Conservation (phyloP, 805 yeast genomes). For the Yarrowia keelungensis region DNA sequence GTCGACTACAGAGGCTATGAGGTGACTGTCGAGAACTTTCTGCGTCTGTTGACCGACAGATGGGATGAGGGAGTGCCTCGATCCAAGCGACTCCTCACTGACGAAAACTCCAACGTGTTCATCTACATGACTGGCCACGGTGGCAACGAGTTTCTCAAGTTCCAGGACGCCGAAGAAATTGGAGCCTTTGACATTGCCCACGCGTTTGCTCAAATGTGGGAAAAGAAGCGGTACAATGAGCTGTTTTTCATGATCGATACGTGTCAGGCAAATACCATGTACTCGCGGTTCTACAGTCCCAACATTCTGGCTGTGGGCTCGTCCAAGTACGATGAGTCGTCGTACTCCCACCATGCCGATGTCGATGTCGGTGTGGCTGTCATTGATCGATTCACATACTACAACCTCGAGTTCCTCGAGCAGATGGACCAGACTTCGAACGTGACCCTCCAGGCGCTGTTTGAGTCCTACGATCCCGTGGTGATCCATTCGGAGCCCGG, state of each 20-base stretch:
- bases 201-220: conserved; percentile 96
- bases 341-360: conserved; percentile 96
- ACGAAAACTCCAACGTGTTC: conserved; percentile 91
- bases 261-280: conserved; percentile 99
- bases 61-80: conserved; percentile 96
- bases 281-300: conserved; percentile 88
- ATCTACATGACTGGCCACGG: conserved; percentile 98
- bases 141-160: conserved; percentile 94
- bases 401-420: conserved; percentile 87
- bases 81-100: conserved; percentile 87
- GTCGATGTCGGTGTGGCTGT: conserved; percentile 97
- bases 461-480: conserved; percentile 82
- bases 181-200: conserved; percentile 95
- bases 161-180: conserved; percentile 98
- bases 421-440: conserved; percentile 76
- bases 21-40: conserved; percentile 95
- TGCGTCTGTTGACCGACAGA: conserved; percentile 90
- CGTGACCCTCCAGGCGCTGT: conserved; percentile 79
- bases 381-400: conserved; percentile 94
- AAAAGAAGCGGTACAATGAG: conserved; percentile 92
- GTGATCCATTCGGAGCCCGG: conserved; percentile 93
- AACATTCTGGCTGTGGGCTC: conserved; percentile 93
- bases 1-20: conserved; percentile 98
- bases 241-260: conserved; percentile 98
- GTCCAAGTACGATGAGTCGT: conserved; percentile 82